Evolutionary conservation across 257 asterid species (phyloP), one percentile per base, ranked within the genome.

Genomic region (Fraxinus cuspidata): DNA sequence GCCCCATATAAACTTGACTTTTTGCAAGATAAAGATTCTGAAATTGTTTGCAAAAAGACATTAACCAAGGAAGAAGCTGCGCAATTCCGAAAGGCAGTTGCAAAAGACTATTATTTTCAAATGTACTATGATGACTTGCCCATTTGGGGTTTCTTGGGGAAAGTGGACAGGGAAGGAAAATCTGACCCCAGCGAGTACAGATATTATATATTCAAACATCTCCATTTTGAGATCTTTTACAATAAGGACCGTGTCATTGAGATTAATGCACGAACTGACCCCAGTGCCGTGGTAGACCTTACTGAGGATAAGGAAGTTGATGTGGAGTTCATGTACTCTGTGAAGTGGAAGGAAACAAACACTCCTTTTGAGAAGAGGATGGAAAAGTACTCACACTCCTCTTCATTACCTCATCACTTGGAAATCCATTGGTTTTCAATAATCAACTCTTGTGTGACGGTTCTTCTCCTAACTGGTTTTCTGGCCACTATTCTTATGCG

Each of bases 91-190:
- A 83, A 58, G 23, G 92, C 92, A n/a, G 88, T 89, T 32, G 79
- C 88, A 0, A 89, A 89, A 77, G 91, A 89, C 76, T 89, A 89
- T 73, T 89, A 87, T 81, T 89, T 88, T 70, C 86, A 88, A 76
- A 88, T 88, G 92, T 86, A 86, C 81, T 88, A 84, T 37, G 92
- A 86, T 83, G 92, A 89, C 83, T 78, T 89, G 79, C 92, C 92
- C 68, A 77, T 87, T 71, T 87, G 92, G 91, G 92, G 89, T 74
- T 89, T 89, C 81, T 42, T 89, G 16, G 91, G 92, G 70, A 89
- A 82, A 79, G 88, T 87, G 37, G 91, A 87, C n/a, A 87, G 77
- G 70, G 89, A 88, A 21, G 86, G 82, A 69, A 86, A 82, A 78
- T 56, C 85, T 53, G 88, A 87, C 76, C 89, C 89, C 42, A 78